A percentile compares a stretch with the other conserved stretches of the same genome.
Evolutionary conservation across 2,329 filamentous ascomycete genomes (phyloP).

Genomic region (Claviceps spartinae): DNA sequence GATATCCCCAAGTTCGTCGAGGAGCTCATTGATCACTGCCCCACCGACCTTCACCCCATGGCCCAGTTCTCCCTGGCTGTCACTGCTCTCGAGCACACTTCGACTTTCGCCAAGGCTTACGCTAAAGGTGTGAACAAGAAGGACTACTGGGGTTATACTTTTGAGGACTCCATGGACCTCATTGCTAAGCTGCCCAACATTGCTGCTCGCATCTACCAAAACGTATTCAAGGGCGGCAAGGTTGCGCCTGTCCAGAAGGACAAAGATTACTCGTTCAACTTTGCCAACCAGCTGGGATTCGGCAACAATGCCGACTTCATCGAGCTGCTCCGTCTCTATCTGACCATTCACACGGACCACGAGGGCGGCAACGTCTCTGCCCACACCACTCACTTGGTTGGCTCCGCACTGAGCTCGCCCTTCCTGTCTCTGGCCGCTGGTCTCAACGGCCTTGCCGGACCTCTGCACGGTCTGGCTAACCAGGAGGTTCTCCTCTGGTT

Average conservation of each 20-base stretch:
- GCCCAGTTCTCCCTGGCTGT: constrained; percentile 97
- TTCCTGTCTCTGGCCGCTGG: constrained; percentile 94
- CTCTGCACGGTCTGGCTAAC: constrained; percentile 97
- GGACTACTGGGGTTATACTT: constrained; percentile 99
- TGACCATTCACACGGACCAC: constrained; percentile 99
- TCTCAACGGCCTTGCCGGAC: constrained; percentile 94
- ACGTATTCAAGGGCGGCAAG: constrained; percentile 99
- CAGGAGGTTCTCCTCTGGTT: constrained; percentile 99
- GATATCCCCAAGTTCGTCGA: constrained; percentile 96
- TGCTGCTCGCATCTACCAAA: constrained; percentile 97
- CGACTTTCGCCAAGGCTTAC: constrained; percentile 94
- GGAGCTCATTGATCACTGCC: constrained; percentile 99
- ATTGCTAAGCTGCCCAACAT: constrained; percentile 99
- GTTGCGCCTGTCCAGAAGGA: constrained; percentile 91
- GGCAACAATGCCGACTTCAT: constrained; percentile 91
- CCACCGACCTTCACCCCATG: constrained; percentile 97
- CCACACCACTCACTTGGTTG: constrained; percentile 97
- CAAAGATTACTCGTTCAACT: constrained; percentile 99
- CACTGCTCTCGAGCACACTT: constrained; percentile 96
- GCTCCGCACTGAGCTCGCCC: constrained; percentile 89
- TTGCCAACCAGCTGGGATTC: constrained; percentile 98
- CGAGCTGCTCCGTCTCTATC: constrained; percentile 96
- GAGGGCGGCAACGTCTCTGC: constrained; percentile 98
- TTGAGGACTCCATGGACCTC: constrained; percentile 98
- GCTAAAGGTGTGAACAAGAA: constrained; percentile 99